Percentiles rank a stretch among this genome's conserved stretches.
Evolutionary conservation across 2,329 filamentous ascomycete species (phyloP).

Genomic region (Gliomastix tumulicola): DNA sequence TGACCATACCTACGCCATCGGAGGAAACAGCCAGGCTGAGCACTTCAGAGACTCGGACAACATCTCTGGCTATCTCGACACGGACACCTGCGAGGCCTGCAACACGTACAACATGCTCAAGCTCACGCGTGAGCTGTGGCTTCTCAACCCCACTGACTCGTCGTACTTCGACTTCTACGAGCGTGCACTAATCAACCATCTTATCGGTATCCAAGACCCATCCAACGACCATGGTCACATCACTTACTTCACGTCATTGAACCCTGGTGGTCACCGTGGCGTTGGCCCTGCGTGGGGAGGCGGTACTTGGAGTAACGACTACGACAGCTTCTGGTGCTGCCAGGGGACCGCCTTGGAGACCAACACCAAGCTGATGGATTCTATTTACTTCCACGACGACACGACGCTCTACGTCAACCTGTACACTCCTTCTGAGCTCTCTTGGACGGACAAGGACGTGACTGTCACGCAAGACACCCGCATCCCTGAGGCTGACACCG

Average conservation of each 20-base stretch:
- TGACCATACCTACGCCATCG: conserved; percentile 43
- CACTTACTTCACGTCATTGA: conserved; percentile 45
- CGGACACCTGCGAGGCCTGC: conserved; percentile 43
- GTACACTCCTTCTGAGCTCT: conserved; percentile 36
- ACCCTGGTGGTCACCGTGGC: conserved; percentile 36
- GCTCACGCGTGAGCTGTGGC: conserved; percentile 43
- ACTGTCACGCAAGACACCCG: conserved; percentile 33
- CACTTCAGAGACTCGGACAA: conserved; percentile 40
- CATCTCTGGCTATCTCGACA: conserved; percentile 32
- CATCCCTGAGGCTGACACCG: conserved; percentile 32
- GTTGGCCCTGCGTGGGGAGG: conserved; percentile 46
- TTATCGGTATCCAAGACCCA: conserved; percentile 41
- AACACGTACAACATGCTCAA: conserved; percentile 53
- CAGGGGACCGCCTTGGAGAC: conserved; percentile 44
- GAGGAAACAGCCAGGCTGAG: conserved; percentile 45
- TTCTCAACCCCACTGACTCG: conserved; percentile 27
- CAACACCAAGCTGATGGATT: conserved; percentile 46
- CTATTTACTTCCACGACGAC: conserved; percentile 39
- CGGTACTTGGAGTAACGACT: conserved; percentile 46
- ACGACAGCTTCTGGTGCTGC: conserved; percentile 47
- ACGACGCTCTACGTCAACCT: conserved; percentile 39
- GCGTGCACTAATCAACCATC: conserved; percentile 39
- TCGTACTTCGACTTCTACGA: conserved; percentile 48
- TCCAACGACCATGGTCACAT: conserved; percentile 36
- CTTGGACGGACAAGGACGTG: conserved; percentile 31